Evolutionary conservation across 2,329 filamentous ascomycete genomes (phyloP).

Genomic region (Tolypocladium sp.): DNA sequence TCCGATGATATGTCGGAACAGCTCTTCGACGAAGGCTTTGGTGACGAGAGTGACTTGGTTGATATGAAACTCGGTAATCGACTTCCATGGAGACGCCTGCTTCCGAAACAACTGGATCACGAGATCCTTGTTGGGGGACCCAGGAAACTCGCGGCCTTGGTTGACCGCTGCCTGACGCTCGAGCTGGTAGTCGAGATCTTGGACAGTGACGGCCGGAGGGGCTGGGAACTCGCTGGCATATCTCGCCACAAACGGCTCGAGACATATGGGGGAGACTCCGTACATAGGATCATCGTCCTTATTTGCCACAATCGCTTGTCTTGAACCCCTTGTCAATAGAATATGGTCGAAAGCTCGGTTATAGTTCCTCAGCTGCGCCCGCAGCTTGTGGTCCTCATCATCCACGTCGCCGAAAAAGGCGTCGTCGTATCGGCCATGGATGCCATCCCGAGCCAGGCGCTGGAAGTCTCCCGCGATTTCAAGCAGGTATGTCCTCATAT

Average conservation of each 20-base stretch:
- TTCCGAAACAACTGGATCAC: constrained; percentile 28
- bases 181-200: constrained; percentile 15
- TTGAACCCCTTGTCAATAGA: constrained; percentile 14
- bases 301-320: constrained; percentile 6
- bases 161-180: constrained; percentile 23
- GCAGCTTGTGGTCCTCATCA: constrained; percentile 13
- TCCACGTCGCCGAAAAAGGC: constrained; percentile 24
- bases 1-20: constrained; percentile 23
- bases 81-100: constrained; percentile 27
- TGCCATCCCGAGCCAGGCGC: constrained; percentile 16
- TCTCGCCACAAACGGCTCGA: constrained; percentile 14
- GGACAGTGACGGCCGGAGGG: constrained; percentile 12
- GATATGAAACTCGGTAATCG: constrained; percentile 26
- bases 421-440: constrained; percentile 19
- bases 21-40: constrained; percentile 26
- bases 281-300: not conserved
- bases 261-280: constrained; percentile 12
- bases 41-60: constrained; percentile 15
- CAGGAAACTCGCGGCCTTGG: constrained; percentile 31
- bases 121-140: constrained; percentile 24
- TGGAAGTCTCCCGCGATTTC: constrained; percentile 26
- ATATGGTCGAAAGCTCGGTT: constrained; percentile 19
- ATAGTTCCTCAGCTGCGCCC: constrained; percentile 19
- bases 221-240: constrained; percentile 11
- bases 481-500: constrained; percentile 24